These are phyloP conservation scores for Musa acuminata DNA, from an alignment of 176 grass and related monocot genomes.

Conservation along the genomic window DNA sequence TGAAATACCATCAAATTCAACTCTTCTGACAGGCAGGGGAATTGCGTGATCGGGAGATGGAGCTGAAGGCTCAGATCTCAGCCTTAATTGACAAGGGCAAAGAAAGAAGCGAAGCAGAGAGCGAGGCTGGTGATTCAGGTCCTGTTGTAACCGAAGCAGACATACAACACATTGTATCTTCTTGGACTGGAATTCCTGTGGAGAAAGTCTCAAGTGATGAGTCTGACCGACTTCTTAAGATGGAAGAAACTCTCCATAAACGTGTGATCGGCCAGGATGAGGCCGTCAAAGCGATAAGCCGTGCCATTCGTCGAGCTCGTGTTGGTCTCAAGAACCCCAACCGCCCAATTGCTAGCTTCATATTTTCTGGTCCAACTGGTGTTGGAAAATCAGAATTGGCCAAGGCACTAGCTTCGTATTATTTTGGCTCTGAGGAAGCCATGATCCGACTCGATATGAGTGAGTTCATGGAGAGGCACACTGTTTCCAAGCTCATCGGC, in stretches of 20 bases:
- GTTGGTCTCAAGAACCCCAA: constrained; percentile 86
- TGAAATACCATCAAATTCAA: too few species aligned
- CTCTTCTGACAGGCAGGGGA: constrained; percentile 23
- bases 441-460: constrained; percentile 98
- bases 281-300: constrained; percentile 81
- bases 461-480: constrained; percentile 91
- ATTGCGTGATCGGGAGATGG: too few species aligned
- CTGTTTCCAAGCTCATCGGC: constrained; percentile 43
- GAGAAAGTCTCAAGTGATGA: constrained; percentile 82
- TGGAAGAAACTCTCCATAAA: constrained; percentile 79
- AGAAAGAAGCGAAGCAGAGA: too few species aligned
- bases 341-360: constrained; percentile 84
- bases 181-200: constrained; percentile 90
- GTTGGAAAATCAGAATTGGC: constrained; percentile 96
- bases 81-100: too few species aligned
- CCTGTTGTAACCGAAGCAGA: constrained; percentile 74
- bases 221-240: constrained; percentile 79
- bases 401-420: constrained; percentile 67
- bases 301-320: constrained; percentile 72
- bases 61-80: too few species aligned
- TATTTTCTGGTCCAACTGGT: constrained; percentile 85
- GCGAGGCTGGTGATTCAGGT: constrained; percentile 3
- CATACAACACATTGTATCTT: constrained; percentile 87
- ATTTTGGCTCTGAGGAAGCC: constrained; percentile 82
- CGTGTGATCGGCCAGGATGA: constrained; percentile 91